These are phyloP conservation scores for Holtermanniella nyarrowii DNA, from an alignment of 768 basidiomycete genomes.

Conservation along the genomic window DNA sequence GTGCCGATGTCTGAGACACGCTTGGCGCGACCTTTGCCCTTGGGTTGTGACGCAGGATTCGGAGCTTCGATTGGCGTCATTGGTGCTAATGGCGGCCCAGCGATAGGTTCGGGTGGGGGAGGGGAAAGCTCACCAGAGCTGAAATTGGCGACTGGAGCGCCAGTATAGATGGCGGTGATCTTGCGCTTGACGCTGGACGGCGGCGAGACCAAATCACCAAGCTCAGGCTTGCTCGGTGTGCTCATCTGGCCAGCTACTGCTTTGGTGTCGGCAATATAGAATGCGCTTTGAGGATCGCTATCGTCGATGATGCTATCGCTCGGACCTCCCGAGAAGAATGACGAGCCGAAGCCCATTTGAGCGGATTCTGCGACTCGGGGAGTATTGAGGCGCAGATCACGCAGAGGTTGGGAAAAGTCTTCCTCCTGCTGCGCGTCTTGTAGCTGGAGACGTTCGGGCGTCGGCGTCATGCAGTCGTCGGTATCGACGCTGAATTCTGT, in stretches of 20 bases:
- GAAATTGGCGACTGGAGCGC: neutral
- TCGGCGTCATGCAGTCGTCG: conserved; percentile 9
- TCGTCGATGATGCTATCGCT: too few relatives aligned
- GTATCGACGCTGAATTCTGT: conserved; percentile 15
- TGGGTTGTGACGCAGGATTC: neutral
- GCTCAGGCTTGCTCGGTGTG: neutral
- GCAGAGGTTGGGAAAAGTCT: conserved; percentile 35
- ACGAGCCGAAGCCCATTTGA: neutral
- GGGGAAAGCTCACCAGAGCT: neutral
- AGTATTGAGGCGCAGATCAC: conserved; percentile 27
- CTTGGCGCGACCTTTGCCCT: neutral
- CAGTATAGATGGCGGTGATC: neutral
- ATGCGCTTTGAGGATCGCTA: neutral
- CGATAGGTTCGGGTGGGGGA: neutral
- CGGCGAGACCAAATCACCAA: too few relatives aligned
- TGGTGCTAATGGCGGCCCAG: neutral
- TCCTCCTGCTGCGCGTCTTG: conserved; percentile 17
- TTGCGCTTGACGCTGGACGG: neutral
- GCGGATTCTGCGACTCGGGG: conserved; percentile 3
- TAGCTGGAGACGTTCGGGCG: conserved; percentile 1
- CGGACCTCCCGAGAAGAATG: neutral
- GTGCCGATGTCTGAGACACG: neutral
- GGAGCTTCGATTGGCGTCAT: neutral
- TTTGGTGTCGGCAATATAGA: neutral
- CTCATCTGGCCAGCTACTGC: neutral